phyloP scores from a whole-genome alignment of 768 basidiomycete genomes.

The Lentinula edodes region DNA sequence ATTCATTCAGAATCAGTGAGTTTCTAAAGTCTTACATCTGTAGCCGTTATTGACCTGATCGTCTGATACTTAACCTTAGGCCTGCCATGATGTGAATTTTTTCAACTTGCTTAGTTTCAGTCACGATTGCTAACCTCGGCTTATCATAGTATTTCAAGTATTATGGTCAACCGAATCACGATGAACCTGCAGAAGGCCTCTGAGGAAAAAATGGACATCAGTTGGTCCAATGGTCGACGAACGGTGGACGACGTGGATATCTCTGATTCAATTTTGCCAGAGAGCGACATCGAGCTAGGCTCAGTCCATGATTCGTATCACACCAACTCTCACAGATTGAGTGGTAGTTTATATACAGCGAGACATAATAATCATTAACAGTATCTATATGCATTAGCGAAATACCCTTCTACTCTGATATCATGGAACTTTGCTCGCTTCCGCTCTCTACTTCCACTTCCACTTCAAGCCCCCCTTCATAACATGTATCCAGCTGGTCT shows the following conservation, averaged over 20 bases:
- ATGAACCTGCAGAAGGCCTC: conserved; percentile 13
- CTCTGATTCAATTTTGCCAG: background rate
- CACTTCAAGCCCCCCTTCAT: too few relatives aligned
- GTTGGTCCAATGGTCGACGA: conserved; percentile 7
- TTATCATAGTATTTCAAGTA: conserved; percentile 10
- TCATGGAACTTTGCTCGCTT: too few relatives aligned
- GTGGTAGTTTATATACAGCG: background rate
- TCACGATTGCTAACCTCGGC: background rate
- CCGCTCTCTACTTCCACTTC: too few relatives aligned
- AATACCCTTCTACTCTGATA: too few relatives aligned
- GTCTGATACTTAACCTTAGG: background rate
- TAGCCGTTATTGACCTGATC: background rate
- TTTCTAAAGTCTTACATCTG: background rate
- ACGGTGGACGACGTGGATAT: background rate
- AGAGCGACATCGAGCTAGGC: background rate
- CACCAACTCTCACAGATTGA: background rate
- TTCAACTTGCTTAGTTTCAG: too few relatives aligned
- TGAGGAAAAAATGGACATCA: background rate
- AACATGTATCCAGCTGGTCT: background rate
- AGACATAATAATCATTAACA: too few relatives aligned
- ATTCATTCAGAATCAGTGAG: conserved; percentile 10
- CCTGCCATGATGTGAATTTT: conserved; percentile 9
- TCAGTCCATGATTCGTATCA: background rate
- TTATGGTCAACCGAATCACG: conserved; percentile 17
- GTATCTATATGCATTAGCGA: too few relatives aligned